Percentiles rank a stretch among this genome's conserved stretches.
Evolutionary conservation across 768 basidiomycete species (phyloP).

Genomic region (Russula olivacea): DNA sequence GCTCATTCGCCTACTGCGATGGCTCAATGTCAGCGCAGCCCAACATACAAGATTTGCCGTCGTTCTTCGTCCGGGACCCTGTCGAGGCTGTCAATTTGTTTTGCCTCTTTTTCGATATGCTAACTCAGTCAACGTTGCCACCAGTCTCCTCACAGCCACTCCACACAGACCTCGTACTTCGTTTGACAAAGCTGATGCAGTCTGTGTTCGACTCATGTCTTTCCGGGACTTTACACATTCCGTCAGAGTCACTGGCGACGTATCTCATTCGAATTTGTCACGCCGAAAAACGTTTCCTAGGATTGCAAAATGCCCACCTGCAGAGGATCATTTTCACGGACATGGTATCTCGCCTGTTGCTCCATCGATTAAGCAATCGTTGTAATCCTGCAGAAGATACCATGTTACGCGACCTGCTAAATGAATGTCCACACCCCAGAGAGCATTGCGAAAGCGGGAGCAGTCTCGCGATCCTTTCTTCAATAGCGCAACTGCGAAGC

Average conservation of each 20-base stretch:
- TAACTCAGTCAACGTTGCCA: slow-evolving; percentile 39
- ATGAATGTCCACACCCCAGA: not conserved
- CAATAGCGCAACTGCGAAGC: slow-evolving; percentile 4
- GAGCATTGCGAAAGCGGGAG: slow-evolving; percentile 11
- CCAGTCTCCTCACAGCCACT: slow-evolving; percentile 45
- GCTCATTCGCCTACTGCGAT: not conserved
- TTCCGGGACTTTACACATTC: slow-evolving; percentile 35
- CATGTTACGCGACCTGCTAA: slow-evolving; percentile 8
- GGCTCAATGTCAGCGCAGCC: not conserved
- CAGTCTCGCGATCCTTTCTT: slow-evolving; percentile 15
- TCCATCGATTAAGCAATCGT: slow-evolving; percentile 12
- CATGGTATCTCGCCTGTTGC: slow-evolving; percentile 20
- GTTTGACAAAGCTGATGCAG: slow-evolving; percentile 36
- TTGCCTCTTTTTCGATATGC: slow-evolving; percentile 41
- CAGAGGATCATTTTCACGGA: slow-evolving; percentile 10
- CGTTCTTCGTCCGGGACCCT: slow-evolving; percentile 32
- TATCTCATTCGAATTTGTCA: slow-evolving; percentile 39
- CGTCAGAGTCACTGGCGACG: slow-evolving; percentile 34
- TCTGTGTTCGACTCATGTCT: slow-evolving; percentile 41
- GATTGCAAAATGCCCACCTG: not conserved
- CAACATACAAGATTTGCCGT: slow-evolving; percentile 12
- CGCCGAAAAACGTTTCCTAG: slow-evolving; percentile 23
- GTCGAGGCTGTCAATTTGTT: slow-evolving; percentile 44
- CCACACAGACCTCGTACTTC: slow-evolving; percentile 43
- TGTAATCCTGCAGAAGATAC: slow-evolving; percentile 10